Conservation (phyloP, 1,284 basidiomycete genomes). For the Papiliotrema flavescens region DNA sequence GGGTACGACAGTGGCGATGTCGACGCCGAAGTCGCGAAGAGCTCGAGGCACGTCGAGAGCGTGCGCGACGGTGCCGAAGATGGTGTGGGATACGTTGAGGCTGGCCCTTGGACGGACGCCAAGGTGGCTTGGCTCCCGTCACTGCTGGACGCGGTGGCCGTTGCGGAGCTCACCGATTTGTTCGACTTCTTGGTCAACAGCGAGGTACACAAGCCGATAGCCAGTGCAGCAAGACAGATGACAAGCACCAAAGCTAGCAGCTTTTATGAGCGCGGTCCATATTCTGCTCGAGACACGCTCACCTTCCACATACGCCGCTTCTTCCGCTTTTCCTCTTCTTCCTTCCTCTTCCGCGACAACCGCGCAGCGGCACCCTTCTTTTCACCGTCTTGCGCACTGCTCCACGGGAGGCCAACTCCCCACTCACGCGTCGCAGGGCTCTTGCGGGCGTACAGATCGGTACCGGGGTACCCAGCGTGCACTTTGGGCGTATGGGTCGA, state of each 20-base stretch:
- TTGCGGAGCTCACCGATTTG: conserved; percentile 1
- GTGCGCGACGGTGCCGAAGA: conserved; percentile 15
- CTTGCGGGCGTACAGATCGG: neutral
- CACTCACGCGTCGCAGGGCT: neutral
- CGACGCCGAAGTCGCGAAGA: conserved; percentile 27
- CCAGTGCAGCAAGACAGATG: conserved; percentile 25
- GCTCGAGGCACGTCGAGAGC: conserved; percentile 34
- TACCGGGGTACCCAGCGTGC: neutral
- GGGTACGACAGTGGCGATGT: conserved; percentile 30
- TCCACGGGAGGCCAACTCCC: conserved; percentile 1
- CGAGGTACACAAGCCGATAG: conserved; percentile 32
- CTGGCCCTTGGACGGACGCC: conserved; percentile 5
- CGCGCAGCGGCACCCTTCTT: conserved; percentile 4
- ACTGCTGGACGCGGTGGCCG: neutral
- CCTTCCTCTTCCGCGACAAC: conserved; percentile 10
- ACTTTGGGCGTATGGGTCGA: neutral
- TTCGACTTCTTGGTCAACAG: conserved; percentile 17
- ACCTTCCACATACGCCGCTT: conserved; percentile 20
- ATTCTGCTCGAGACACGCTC: conserved; percentile 2
- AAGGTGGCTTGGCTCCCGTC: conserved; percentile 1
- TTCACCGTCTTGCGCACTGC: conserved; percentile 1
- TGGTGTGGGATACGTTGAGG: conserved; percentile 12
- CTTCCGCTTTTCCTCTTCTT: conserved; percentile 11
- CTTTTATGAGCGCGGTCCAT: conserved; percentile 5
- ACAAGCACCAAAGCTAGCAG: conserved; percentile 22